A percentile compares a stretch with the other conserved stretches of the same genome.
These are phyloP conservation scores for Ziziphus jujuba DNA, from an alignment of 306 rosid species.

Conservation along the genomic window DNA sequence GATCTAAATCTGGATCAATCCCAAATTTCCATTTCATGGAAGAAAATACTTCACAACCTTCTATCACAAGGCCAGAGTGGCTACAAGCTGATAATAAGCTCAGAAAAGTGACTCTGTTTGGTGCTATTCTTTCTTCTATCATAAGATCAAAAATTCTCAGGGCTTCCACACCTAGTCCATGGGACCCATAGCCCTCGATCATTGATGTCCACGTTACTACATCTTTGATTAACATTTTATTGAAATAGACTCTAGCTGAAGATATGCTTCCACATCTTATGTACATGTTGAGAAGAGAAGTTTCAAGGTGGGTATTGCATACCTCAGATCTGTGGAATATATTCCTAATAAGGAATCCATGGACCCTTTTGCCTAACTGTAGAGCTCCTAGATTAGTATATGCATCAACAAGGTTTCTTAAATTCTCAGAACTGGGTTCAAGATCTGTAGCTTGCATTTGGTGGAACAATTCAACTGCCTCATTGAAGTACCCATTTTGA, in stretches of 20 bases:
- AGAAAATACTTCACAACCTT: slow-evolving; percentile 43
- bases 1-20: slow-evolving; percentile 53
- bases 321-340: slow-evolving; percentile 11
- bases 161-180: slow-evolving; percentile 49
- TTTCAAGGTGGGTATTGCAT: slow-evolving; percentile 31
- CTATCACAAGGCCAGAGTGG: slow-evolving; percentile 59
- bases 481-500: slow-evolving; percentile 45
- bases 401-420: slow-evolving; percentile 51
- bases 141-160: slow-evolving; percentile 34
- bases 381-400: slow-evolving; percentile 55
- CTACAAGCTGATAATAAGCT: slow-evolving; percentile 62
- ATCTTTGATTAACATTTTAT: slow-evolving; percentile 40
- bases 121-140: slow-evolving; percentile 38
- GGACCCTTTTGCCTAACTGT: slow-evolving; percentile 46
- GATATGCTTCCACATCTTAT: slow-evolving; percentile 47
- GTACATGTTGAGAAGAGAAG: slow-evolving; percentile 59
- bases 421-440: slow-evolving; percentile 33
- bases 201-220: slow-evolving; percentile 59
- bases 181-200: slow-evolving; percentile 61
- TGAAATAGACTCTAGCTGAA: slow-evolving; percentile 38
- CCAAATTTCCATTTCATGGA: slow-evolving; percentile 54
- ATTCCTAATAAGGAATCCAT: slow-evolving; percentile 41
- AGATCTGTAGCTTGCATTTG: slow-evolving; percentile 41
- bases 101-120: slow-evolving; percentile 53
- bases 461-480: slow-evolving; percentile 40